Conservation (phyloP, 1,284 basidiomycete genomes). For the Fomitopsis palustris region DNA sequence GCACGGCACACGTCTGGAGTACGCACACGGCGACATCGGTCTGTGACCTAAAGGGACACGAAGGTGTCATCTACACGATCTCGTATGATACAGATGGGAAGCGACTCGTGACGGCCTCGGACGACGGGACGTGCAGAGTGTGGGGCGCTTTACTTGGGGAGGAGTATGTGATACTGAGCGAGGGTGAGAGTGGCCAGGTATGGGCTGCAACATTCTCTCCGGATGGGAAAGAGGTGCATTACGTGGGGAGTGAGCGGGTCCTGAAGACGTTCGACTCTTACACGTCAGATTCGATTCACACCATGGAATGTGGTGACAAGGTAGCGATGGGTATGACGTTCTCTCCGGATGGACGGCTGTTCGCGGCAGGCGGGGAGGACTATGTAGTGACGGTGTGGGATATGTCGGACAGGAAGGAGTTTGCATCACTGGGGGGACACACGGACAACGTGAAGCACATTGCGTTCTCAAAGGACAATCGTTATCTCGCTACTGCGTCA, state of each 20-base stretch:
- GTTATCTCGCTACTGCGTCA: constrained; percentile 6
- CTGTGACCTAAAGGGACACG: constrained; percentile 9
- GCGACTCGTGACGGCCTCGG: constrained; percentile 12
- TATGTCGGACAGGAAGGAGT: background rate
- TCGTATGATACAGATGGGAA: constrained; percentile 14
- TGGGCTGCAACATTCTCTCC: constrained; percentile 12
- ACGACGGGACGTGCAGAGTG: constrained; percentile 11
- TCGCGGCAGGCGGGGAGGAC: constrained; percentile 9
- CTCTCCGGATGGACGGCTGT: constrained; percentile 4
- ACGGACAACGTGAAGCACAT: constrained; percentile 3
- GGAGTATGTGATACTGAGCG: constrained; percentile 14
- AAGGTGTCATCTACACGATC: constrained; percentile 10
- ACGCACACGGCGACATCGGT: constrained; percentile 9
- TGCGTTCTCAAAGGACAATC: constrained; percentile 5
- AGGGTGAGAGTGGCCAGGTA: constrained; percentile 11
- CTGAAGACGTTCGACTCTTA: constrained; percentile 9
- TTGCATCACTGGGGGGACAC: constrained; percentile 15
- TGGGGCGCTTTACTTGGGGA: constrained; percentile 10
- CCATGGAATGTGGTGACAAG: background rate
- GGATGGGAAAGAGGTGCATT: constrained; percentile 9
- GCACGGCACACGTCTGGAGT: constrained; percentile 19
- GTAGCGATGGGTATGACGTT: constrained; percentile 6
- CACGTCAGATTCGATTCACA: background rate
- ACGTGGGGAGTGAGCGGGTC: constrained; percentile 6
- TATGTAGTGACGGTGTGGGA: constrained; percentile 8